A percentile compares a stretch with the other conserved stretches of the same genome.
phyloP scores from a whole-genome alignment of 2,329 filamentous ascomycete genomes.

The Beauveria scarabaeidicola region DNA sequence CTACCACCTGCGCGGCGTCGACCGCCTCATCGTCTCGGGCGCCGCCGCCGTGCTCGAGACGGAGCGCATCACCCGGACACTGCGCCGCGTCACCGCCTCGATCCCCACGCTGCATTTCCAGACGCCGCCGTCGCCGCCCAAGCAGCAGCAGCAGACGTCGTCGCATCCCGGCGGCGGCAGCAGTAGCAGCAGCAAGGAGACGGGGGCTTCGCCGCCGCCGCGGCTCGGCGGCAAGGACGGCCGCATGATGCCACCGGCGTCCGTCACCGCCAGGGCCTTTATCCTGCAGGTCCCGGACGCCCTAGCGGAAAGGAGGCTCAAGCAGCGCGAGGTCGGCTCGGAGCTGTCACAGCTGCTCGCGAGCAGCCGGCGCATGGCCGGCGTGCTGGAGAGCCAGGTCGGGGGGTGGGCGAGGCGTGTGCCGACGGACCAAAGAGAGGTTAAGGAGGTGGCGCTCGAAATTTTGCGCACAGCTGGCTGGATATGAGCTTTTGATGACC shows the following conservation, averaged over 20 bases:
- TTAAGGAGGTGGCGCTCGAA: slow-evolving; percentile 10
- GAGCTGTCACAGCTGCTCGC: slow-evolving; percentile 10
- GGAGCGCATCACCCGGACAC: slow-evolving; percentile 8
- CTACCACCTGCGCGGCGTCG: slow-evolving; percentile 13
- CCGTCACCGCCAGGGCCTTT: slow-evolving; percentile 6
- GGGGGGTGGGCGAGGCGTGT: slow-evolving; percentile 11
- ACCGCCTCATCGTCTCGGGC: slow-evolving; percentile 11
- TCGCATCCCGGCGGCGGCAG: not conserved
- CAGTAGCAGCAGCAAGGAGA: not conserved
- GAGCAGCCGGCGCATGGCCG: slow-evolving; percentile 7
- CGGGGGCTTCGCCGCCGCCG: not conserved
- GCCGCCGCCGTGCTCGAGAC: slow-evolving; percentile 8
- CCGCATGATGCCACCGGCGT: slow-evolving; percentile 11
- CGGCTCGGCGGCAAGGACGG: slow-evolving; percentile 5
- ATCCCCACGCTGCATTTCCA: slow-evolving; percentile 1
- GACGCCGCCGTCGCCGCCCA: not conserved
- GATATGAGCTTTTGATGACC: not conserved
- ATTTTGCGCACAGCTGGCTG: slow-evolving; percentile 11
- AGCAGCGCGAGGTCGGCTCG: slow-evolving; percentile 10
- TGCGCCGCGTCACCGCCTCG: slow-evolving; percentile 9
- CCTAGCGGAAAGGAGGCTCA: slow-evolving; percentile 6
- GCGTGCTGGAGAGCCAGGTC: slow-evolving; percentile 10
- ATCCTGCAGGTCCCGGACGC: slow-evolving; percentile 10
- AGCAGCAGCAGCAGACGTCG: not conserved
- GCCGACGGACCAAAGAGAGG: slow-evolving; percentile 10